Evolutionary conservation across 2,329 filamentous ascomycete species (phyloP).

Genomic region (Beauveria scarabaeidicola): DNA sequence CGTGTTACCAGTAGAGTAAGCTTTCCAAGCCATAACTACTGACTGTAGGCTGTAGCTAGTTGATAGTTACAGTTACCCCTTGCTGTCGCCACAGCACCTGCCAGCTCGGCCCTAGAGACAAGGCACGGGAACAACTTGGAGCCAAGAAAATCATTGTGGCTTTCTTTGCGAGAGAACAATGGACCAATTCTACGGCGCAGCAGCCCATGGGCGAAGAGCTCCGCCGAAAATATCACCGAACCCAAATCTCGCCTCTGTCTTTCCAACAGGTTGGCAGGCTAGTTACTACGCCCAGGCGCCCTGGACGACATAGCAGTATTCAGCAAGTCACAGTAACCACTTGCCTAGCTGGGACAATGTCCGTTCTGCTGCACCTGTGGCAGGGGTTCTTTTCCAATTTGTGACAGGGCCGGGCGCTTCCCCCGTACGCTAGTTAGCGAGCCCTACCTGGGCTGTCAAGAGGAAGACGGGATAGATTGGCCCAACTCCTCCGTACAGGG

Average conservation of each 20-base stretch:
- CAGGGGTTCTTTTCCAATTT: neutral
- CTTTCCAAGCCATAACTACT: neutral
- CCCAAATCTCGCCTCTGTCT: neutral
- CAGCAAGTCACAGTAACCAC: slow-evolving; percentile 9
- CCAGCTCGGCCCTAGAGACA: neutral
- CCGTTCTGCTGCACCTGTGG: neutral
- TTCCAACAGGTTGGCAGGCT: neutral
- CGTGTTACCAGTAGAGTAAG: neutral
- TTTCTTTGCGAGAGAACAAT: neutral
- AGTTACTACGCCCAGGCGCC: neutral
- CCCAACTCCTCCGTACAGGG: too few species aligned
- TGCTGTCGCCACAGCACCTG: neutral
- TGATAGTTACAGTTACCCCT: too few species aligned
- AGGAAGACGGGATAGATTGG: neutral
- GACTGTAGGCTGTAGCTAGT: too few species aligned
- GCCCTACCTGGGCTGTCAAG: neutral
- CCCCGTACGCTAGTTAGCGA: neutral
- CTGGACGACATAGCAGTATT: neutral
- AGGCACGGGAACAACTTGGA: neutral
- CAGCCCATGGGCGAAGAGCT: neutral
- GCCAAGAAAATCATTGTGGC: neutral
- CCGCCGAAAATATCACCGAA: slow-evolving; percentile 10
- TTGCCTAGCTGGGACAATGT: neutral
- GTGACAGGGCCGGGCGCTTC: slow-evolving; percentile 4
- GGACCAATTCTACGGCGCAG: neutral